Base-by-base conservation (phyloP, 2,329 filamentous ascomycete genomes). In the Epichloe typhina region DNA sequence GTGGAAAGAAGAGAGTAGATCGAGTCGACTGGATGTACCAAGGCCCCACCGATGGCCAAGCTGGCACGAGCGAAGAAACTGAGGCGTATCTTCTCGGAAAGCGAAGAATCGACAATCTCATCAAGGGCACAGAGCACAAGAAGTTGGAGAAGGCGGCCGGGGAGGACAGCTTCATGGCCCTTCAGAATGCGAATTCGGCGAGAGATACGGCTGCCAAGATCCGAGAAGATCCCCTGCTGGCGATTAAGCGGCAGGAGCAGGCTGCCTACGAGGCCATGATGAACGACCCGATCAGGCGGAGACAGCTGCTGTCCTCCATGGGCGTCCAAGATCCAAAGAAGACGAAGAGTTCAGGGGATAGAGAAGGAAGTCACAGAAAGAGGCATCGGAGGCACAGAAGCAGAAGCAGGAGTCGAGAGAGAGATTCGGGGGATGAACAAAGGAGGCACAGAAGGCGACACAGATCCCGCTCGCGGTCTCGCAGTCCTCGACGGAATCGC, bases 11-110 rank as follows among this genome's bases (percentile, higher is more conserved):
- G 63, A 78, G 84, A 49, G 71, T 85, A 31, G 84, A 91, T 59
- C 82, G 89, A 37, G 91, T 98, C 26, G 93, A 97, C 61, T 98
- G 93, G 88, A 96, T 98, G 88, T 98, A 98, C 69, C 82, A 84
- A 59, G 91, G 91, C 1, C 89, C 93, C 6, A 85, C 84, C 47
- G 75, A 79, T 61, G 87, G 88, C 37, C 83, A 86, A 61, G 73
- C 74, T n/a, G 85, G 84, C 33, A 87, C 80, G 39, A 80, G 78
- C 4, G 91, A 96, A 65, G 93, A 97, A 69, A 89, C 88, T 70
- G 93, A 98, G 63, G 88, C 86, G 4, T 98, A 95, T 64, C 70
- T 98, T 1, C 74, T 98, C 13, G 93, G 93, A 49, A 97, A 96
- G 73, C 78, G 93, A 52, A 79, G 90, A 52, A 91, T 98, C 64